Evolutionary conservation across 768 basidiomycete genomes (phyloP), one percentile per base, ranked within the genome.

Genomic region (Coprinellus micaceus): DNA sequence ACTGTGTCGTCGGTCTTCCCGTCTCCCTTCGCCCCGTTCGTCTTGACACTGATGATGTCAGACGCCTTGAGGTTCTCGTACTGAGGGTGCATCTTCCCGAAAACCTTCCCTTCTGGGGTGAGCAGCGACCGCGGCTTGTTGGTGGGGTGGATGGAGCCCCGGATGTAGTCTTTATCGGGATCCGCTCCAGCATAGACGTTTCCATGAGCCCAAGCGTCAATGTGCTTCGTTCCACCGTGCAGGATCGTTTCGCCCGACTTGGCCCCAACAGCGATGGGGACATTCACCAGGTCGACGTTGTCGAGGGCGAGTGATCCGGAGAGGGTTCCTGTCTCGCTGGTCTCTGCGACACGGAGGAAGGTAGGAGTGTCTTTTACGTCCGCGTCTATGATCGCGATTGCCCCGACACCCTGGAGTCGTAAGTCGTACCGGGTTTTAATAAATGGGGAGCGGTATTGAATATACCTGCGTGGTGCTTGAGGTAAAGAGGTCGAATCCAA

Each of bases 1-100:
- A 72, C 74, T 1, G 90, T 91, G 64, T 93, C 90, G 66, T 93
- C 90, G 2, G 87, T 86, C 26, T 64, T 64, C 15, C 91, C 90
- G 62, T 92, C 89, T 43, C 91, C 90, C 57, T 72, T 77, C 4
- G 89, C 90, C 21, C 89, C 91, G 52, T 84, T 64, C 56, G 79
- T 79, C 61, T 81, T 84, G 40, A 87, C 88, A 63, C 86, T 89
- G 52, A 90, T 79, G 63, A 92, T 82, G 61, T 91, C 83, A 61
- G 72, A 75, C 26, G 80, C 74, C 26, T 82, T 78, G 61, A 85
- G 85, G 53, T 69, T 69, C 25, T 71, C 80, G 59, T 91, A 91
- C 62, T 90, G 88, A 9, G 88, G 88, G 61, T 83, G 87, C 7
- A 70, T 72, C 62, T 69, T 82, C 25, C 85, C 82, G 53, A 89